Evolutionary conservation across 179 eudicot genomes (phyloP).

Genomic region (Spinacia oleracea): DNA sequence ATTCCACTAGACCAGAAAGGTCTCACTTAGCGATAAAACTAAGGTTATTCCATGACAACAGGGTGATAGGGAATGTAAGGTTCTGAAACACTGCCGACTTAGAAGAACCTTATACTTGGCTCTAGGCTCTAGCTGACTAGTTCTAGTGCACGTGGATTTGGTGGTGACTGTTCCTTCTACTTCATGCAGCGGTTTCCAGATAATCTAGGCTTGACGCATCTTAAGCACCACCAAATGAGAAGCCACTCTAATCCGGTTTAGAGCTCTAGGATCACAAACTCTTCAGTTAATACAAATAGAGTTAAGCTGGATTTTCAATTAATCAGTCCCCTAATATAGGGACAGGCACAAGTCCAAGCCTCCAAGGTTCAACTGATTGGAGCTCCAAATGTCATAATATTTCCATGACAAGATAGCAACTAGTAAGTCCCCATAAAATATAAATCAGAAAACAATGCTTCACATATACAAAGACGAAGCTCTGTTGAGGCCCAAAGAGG

Average conservation of each 20-base stretch:
- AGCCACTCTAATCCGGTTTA: neutral
- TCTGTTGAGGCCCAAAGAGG: too few relatives aligned
- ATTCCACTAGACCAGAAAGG: neutral
- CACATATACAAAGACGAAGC: too few relatives aligned
- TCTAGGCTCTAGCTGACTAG: neutral
- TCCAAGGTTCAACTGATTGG: neutral
- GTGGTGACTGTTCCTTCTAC: neutral
- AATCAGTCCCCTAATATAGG: neutral
- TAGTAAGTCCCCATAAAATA: neutral
- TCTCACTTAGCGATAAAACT: neutral
- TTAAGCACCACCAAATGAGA: neutral
- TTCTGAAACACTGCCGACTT: neutral
- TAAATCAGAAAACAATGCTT: neutral
- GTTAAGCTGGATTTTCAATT: neutral
- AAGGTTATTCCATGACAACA: neutral
- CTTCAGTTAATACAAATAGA: neutral
- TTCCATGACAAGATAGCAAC: neutral
- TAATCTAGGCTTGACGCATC: neutral
- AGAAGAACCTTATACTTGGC: neutral
- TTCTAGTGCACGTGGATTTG: neutral
- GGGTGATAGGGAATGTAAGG: neutral
- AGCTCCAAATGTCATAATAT: neutral
- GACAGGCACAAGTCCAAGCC: neutral
- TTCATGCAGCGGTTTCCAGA: neutral
- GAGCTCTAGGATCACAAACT: neutral